These are phyloP conservation scores for Chalciporus sphaerocephalus DNA, from an alignment of 768 basidiomycete species.

Conservation along the genomic window DNA sequence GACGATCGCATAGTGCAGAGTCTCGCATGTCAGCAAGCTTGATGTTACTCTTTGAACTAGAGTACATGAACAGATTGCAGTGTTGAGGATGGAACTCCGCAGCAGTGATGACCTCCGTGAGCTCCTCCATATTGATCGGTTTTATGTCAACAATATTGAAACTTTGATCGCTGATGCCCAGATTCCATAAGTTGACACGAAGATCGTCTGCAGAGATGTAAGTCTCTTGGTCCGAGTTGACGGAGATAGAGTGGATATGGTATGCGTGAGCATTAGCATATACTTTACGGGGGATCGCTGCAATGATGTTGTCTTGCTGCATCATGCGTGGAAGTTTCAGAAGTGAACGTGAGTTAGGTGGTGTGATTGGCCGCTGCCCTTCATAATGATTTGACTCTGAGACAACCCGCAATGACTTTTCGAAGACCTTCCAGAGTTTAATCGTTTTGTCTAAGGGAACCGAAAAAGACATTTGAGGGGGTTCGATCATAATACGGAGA, in stretches of 20 bases:
- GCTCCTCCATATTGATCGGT: constrained; percentile 98
- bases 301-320: constrained; percentile 96
- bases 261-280: constrained; percentile 99
- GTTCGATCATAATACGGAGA: not conserved
- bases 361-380: constrained; percentile 65
- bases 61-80: constrained; percentile 99
- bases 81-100: constrained; percentile 97
- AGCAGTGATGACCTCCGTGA: constrained; percentile 99
- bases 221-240: constrained; percentile 99
- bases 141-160: constrained; percentile 99
- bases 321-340: constrained; percentile 88
- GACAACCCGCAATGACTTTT: constrained; percentile 93
- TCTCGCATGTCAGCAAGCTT: constrained; percentile 99
- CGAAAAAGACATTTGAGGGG: constrained; percentile 2
- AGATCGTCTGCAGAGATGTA: constrained; percentile 99
- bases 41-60: constrained; percentile 98
- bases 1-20: constrained; percentile 91
- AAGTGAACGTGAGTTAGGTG: constrained; percentile 53
- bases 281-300: constrained; percentile 96
- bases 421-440: constrained; percentile 99
- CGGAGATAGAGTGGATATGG: constrained; percentile 99
- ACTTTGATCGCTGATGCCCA: constrained; percentile 97
- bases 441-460: constrained; percentile 87
- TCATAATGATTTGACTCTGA: constrained; percentile 93
- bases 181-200: constrained; percentile 96